These are phyloP conservation scores for Amanita muscaria DNA, from an alignment of 768 basidiomycete species.

Conservation along the genomic window DNA sequence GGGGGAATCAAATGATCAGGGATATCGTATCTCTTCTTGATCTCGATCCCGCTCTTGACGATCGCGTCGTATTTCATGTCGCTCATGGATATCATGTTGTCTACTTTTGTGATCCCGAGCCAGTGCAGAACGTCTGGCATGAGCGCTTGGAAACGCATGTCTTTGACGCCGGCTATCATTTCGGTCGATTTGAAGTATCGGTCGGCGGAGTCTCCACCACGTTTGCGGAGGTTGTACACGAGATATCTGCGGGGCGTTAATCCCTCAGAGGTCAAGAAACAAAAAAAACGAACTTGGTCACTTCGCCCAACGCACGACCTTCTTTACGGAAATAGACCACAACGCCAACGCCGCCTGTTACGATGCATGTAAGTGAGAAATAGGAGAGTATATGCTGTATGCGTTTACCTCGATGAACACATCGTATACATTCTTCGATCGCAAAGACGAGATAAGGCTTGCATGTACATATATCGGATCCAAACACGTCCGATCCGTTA, in stretches of 20 bases:
- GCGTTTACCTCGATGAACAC: conserved; percentile 38
- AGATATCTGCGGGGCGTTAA: conserved; percentile 56
- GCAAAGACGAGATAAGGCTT: conserved; percentile 90
- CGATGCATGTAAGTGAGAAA: background rate
- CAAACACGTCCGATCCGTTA: conserved; percentile 95
- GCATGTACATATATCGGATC: conserved; percentile 88
- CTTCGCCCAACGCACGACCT: conserved; percentile 88
- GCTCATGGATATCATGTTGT: conserved; percentile 87
- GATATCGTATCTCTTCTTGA: conserved; percentile 76
- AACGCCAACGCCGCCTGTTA: conserved; percentile 77
- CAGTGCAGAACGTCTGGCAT: conserved; percentile 98
- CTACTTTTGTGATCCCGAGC: conserved; percentile 85
- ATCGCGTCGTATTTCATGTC: conserved; percentile 97
- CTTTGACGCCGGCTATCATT: conserved; percentile 88
- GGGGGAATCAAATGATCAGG: conserved; percentile 87
- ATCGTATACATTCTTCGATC: conserved; percentile 86
- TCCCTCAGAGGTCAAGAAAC: too few species aligned
- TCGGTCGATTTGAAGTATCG: conserved; percentile 83
- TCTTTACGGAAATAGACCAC: conserved; percentile 95
- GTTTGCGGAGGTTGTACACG: conserved; percentile 94
- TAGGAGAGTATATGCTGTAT: background rate
- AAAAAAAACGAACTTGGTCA: conserved; percentile 58
- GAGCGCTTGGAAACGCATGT: conserved; percentile 89
- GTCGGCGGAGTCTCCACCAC: conserved; percentile 87
- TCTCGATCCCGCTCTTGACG: conserved; percentile 79